phyloP scores from a whole-genome alignment of 106 monocot genomes.

The Agapanthus africanus region DNA sequence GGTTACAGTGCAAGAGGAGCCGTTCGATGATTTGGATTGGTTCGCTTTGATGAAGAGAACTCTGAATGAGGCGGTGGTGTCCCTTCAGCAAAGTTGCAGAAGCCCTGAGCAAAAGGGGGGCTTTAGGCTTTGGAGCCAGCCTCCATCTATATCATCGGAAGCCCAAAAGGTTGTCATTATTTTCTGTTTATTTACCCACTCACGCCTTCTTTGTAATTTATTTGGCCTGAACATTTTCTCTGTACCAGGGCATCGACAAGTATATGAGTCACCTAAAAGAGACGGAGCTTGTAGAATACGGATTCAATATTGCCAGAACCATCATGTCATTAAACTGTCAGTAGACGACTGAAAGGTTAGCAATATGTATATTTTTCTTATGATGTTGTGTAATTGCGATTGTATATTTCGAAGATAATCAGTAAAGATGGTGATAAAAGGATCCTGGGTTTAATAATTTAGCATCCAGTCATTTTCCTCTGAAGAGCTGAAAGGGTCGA shows the following conservation, averaged over 20 bases:
- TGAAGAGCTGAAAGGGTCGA: too few species aligned
- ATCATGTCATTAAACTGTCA: too few species aligned
- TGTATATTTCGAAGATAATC: too few species aligned
- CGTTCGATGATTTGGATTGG: conserved; percentile 42
- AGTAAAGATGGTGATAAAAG: too few species aligned
- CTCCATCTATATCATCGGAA: conserved; percentile 21
- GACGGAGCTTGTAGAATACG: conserved; percentile 18
- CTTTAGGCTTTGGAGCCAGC: conserved; percentile 36
- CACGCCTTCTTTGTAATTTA: neutral
- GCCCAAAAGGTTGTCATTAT: conserved; percentile 23
- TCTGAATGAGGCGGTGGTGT: conserved; percentile 19
- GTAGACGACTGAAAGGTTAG: too few species aligned
- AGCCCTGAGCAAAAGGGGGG: conserved; percentile 7
- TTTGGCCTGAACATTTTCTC: neutral
- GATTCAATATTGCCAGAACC: conserved; percentile 14
- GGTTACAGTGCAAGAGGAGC: conserved; percentile 32
- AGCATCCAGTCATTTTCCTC: too few species aligned
- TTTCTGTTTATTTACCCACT: neutral
- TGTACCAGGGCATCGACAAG: conserved; percentile 17
- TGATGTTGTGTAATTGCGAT: too few species aligned
- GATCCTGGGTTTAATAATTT: too few species aligned
- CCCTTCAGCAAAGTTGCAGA: conserved; percentile 10
- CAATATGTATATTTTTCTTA: too few species aligned
- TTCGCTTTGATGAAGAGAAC: conserved; percentile 29
- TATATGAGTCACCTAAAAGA: conserved; percentile 15